Percentiles rank a stretch among this genome's conserved stretches.
Conservation (phyloP, 495 filamentous ascomycete species). For the Lentithecium fluviatile region DNA sequence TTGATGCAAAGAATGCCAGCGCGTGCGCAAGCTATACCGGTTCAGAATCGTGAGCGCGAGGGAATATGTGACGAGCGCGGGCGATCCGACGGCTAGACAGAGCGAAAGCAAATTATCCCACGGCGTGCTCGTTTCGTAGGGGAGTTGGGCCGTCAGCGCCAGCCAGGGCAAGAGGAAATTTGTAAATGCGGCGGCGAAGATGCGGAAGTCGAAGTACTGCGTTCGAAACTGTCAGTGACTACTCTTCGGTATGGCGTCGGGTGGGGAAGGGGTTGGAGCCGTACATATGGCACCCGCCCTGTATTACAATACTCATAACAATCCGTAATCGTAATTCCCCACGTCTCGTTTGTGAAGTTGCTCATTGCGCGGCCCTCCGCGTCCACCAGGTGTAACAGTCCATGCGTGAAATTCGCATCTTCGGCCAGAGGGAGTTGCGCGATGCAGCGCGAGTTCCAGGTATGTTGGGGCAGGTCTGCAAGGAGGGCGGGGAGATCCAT, state of each 20-base stretch:
- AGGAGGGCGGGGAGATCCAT: conserved; percentile 16
- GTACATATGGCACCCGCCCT: conserved; percentile 26
- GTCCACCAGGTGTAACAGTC: conserved; percentile 24
- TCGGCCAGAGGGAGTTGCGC: conserved; percentile 4
- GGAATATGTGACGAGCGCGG: conserved; percentile 33
- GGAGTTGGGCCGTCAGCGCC: conserved; percentile 30
- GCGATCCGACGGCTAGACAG: conserved; percentile 29
- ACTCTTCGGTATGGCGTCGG: not conserved
- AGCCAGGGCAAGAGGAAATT: conserved; percentile 36
- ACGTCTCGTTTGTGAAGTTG: conserved; percentile 26
- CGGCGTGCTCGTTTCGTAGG: conserved; percentile 24
- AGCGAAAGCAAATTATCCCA: conserved; percentile 28
- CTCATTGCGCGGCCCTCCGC: conserved; percentile 6
- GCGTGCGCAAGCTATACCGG: conserved; percentile 24
- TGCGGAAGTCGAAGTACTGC: conserved; percentile 29
- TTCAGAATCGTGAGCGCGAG: conserved; percentile 34
- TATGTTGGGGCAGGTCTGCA: not conserved
- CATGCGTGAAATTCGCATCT: conserved; percentile 10
- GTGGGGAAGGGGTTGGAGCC: not conserved
- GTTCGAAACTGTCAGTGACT: not conserved
- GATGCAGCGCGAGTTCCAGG: conserved; percentile 23
- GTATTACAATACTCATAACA: conserved; percentile 33
- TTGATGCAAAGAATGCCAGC: conserved; percentile 17
- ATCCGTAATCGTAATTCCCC: conserved; percentile 28
- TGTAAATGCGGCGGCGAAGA: conserved; percentile 23